These are phyloP conservation scores for Polytrichum commune DNA, from an alignment of 225 moss, liverwort and hornwort genomes.

Conservation along the genomic window DNA sequence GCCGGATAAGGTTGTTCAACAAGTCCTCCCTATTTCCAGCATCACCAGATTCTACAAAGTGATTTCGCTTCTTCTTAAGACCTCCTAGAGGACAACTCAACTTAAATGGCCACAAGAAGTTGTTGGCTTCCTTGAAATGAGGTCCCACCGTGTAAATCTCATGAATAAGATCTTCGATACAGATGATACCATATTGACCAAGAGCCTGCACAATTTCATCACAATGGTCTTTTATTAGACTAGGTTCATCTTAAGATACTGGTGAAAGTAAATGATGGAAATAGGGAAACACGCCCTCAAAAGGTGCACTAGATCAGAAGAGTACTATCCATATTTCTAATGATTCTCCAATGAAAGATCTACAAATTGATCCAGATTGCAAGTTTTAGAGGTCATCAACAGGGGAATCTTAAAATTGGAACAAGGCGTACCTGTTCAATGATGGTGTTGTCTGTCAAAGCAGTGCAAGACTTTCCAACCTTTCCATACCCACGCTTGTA, in stretches of 20 bases:
- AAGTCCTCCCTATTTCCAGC: conserved; percentile 54
- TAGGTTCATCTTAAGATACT: no score
- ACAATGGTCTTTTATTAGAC: no score
- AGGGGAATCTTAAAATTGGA: no score
- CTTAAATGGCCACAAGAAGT: conserved; percentile 65
- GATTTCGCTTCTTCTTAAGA: conserved; percentile 47
- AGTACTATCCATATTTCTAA: no score
- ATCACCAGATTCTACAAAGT: conserved; percentile 51
- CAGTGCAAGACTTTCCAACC: conserved; percentile 47
- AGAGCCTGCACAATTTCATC: conserved; percentile 26
- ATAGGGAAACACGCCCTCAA: no score
- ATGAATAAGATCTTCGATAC: conserved; percentile 54
- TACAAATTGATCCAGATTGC: no score
- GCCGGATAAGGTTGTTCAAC: conserved; percentile 54
- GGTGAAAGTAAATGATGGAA: no score
- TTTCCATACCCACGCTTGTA: conserved; percentile 70
- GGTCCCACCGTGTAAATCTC: conserved; percentile 56
- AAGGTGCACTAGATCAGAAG: no score
- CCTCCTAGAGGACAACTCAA: conserved; percentile 48
- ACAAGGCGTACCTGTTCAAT: conserved; percentile 30
- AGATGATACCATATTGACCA: conserved; percentile 48
- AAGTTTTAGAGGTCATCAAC: no score
- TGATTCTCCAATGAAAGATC: no score
- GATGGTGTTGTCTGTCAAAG: conserved; percentile 59
- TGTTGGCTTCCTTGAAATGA: conserved; percentile 56